phyloP scores from a whole-genome alignment of 768 basidiomycete genomes.

The Podaxis sp. region DNA sequence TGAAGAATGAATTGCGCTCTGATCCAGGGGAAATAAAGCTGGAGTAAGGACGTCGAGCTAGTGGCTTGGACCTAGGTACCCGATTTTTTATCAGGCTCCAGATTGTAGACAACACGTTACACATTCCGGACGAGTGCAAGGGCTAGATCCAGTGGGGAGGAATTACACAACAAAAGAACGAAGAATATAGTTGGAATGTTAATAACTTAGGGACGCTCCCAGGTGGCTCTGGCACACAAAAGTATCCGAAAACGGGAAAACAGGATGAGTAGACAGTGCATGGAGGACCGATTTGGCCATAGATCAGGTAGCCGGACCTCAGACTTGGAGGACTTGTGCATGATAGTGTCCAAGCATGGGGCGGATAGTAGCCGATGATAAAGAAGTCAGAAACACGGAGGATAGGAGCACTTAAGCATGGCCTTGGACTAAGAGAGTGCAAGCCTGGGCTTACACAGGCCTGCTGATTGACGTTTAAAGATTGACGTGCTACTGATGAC shows the following conservation, averaged over 20 bases:
- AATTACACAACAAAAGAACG: conserved; percentile 13
- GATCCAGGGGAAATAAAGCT: conserved; percentile 22
- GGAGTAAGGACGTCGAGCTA: conserved; percentile 15
- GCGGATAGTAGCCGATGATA: too few species aligned
- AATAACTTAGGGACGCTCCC: conserved; percentile 7
- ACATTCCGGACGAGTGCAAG: conserved; percentile 17
- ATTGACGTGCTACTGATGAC: too few species aligned
- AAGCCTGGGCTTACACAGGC: too few species aligned
- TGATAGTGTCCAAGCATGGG: not conserved
- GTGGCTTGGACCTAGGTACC: not conserved
- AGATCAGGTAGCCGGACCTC: conserved; percentile 15
- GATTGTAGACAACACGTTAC: conserved; percentile 11
- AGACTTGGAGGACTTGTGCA: not conserved
- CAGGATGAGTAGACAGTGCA: conserved; percentile 21
- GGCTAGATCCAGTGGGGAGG: conserved; percentile 15
- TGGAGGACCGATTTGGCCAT: conserved; percentile 20
- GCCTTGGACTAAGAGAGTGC: too few species aligned
- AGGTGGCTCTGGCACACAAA: conserved; percentile 5
- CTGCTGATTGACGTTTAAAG: too few species aligned
- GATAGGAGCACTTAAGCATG: too few species aligned
- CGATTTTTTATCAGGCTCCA: not conserved
- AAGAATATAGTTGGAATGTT: conserved; percentile 15
- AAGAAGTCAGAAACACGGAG: too few species aligned
- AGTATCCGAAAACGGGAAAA: conserved; percentile 14
- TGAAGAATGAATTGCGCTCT: conserved; percentile 9